Evolutionary conservation across 1,139 yeast species (phyloP), one percentile per base, ranked within the genome.

Genomic region (Torulaspora globosa): DNA sequence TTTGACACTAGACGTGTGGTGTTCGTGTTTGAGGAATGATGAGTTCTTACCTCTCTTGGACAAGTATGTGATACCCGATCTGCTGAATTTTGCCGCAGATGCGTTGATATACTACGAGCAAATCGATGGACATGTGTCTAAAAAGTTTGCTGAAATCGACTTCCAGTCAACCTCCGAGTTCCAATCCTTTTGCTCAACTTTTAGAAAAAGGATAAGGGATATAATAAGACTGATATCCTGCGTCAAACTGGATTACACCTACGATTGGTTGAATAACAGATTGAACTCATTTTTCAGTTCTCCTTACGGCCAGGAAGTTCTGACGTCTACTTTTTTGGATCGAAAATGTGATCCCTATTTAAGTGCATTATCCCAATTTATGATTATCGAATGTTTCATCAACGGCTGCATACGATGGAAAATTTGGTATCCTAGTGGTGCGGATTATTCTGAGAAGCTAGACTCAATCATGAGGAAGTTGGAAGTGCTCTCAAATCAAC

Each of bases 401-500:
- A 77, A 96, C 52, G 98, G 98, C 32, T 84, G 94, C 31, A 81
- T 94, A n/a, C 78, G 99, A 59, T 92, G 98, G 97, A 81, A 89
- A 59, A 83, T 89, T 24, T 90, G 97, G 96, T 89, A 88, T 60
- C 71, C 70, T 3, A 60, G 63, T 39, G 74, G 71, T 19, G 76
- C 76, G 3, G 94, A 87, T 59, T 79, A 79, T 54, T 79, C 79
- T 31, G 72, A 70, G 14, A 76, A 78, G 31, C 75, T 81, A 49
- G 76, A 71, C 39, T 70, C 76, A 21, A 72, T 92, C 38, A 74
- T 83, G 50, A 70, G 71, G 9, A 75, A 84, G 49, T 83, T 89
- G 19, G 94, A 88, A 59, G 76, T 75, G 23, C 75, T 94, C 60
- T 89, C 96, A 43, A 84, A 83, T 51, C 78, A 88, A 54, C 70